A percentile compares a stretch with the other conserved stretches of the same genome.
phyloP scores from a whole-genome alignment of 805 yeast species.

The Candida xyloterini region DNA sequence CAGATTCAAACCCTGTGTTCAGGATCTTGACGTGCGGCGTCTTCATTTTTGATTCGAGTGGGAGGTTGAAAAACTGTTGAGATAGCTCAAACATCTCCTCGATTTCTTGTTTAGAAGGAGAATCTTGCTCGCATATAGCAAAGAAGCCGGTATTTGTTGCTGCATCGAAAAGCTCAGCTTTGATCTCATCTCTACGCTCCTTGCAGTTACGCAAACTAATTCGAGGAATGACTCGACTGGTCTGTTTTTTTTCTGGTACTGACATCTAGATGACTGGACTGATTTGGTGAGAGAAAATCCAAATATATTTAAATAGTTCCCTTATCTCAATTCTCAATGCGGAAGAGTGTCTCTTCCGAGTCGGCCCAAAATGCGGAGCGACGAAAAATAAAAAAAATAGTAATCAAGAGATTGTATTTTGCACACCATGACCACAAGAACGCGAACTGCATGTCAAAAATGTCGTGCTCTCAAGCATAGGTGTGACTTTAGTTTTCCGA shows the following conservation, averaged over 20 bases:
- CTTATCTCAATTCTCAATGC: not conserved
- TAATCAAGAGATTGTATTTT: not conserved
- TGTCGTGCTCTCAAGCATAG: conserved; percentile 25
- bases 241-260: conserved; percentile 6
- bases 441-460: conserved; percentile 23
- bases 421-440: conserved; percentile 13
- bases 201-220: conserved; percentile 28
- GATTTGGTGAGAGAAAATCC: not conserved
- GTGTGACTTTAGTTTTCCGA: conserved; percentile 24
- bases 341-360: not conserved
- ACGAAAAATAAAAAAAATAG: not conserved
- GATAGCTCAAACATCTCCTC: conserved; percentile 28
- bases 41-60: conserved; percentile 27
- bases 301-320: not conserved
- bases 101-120: conserved; percentile 31
- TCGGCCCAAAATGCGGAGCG: conserved; percentile 4
- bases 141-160: conserved; percentile 33
- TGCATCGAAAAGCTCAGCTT: conserved; percentile 30
- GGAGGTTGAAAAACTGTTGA: conserved; percentile 25
- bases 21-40: conserved; percentile 32
- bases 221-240: conserved; percentile 28
- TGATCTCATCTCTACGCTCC: conserved; percentile 31
- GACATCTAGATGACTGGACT: conserved; percentile 2
- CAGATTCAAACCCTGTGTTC: conserved; percentile 35
- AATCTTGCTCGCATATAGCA: conserved; percentile 31